A percentile compares a stretch with the other conserved stretches of the same genome.
Conservation (phyloP, 306 rosid genomes). For the Dryas drummondii region DNA sequence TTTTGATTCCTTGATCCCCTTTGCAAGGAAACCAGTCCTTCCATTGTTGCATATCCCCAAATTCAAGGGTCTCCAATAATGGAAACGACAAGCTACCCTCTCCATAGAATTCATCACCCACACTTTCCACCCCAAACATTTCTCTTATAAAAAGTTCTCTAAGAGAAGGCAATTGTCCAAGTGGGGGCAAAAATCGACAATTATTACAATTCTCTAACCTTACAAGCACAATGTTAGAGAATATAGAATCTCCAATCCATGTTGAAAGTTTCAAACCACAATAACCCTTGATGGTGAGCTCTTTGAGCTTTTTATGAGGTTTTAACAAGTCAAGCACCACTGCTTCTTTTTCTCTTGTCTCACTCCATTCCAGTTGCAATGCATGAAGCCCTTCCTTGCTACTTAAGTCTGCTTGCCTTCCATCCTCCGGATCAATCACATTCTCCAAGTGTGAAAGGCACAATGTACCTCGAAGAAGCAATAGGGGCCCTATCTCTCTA, state of each 20-base stretch:
- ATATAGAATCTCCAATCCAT: constrained; percentile 19
- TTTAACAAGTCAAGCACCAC: not conserved
- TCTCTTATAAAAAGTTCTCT: not conserved
- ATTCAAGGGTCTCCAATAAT: not conserved
- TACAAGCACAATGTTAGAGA: not conserved
- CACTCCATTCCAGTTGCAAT: constrained; percentile 19
- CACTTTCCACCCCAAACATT: not conserved
- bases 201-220: not conserved
- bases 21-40: not conserved
- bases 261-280: constrained; percentile 5
- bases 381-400: not conserved
- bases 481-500: constrained; percentile 6
- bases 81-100: not conserved
- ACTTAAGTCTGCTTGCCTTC: constrained; percentile 1
- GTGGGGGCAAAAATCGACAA: not conserved
- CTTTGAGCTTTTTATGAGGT: constrained; percentile 21
- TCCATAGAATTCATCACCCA: constrained; percentile 18
- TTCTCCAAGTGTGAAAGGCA: constrained; percentile 18
- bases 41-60: constrained; percentile 7
- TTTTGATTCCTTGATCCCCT: not conserved
- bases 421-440: constrained; percentile 5
- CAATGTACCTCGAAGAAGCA: constrained; percentile 5
- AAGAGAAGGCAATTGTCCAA: constrained; percentile 23
- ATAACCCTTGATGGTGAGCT: not conserved
- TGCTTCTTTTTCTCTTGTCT: not conserved